These are phyloP conservation scores for Sanghuangporus baumii DNA, from an alignment of 1,284 basidiomycete species.

Conservation along the genomic window DNA sequence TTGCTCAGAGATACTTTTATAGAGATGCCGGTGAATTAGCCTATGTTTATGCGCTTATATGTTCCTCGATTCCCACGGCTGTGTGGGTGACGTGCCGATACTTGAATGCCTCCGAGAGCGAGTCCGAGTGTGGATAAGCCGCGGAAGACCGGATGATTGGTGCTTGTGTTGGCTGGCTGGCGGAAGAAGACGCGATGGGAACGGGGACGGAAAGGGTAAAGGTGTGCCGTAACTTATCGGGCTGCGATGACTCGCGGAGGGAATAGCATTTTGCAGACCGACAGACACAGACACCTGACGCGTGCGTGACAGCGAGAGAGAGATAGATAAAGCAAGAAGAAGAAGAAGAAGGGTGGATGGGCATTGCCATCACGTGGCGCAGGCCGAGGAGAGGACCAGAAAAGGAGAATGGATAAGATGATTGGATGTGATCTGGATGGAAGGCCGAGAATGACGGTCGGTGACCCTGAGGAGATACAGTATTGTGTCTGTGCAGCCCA, in stretches of 20 bases:
- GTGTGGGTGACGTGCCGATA: neutral
- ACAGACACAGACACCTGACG: neutral
- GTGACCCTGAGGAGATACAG: neutral
- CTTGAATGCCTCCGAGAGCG: neutral
- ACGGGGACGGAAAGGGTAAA: neutral
- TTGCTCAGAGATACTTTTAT: neutral
- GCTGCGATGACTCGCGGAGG: neutral
- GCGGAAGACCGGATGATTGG: neutral
- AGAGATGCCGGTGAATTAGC: neutral
- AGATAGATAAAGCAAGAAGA: neutral
- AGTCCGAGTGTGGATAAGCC: neutral
- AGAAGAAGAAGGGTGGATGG: no score
- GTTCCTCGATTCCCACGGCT: neutral
- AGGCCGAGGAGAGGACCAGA: neutral
- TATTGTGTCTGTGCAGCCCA: neutral
- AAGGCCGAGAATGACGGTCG: conserved; percentile 1
- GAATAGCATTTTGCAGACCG: neutral
- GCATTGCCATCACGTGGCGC: neutral
- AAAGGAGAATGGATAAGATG: neutral
- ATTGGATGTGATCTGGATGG: neutral
- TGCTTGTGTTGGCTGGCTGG: neutral
- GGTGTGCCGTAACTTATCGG: neutral
- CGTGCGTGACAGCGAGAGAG: neutral
- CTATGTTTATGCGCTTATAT: neutral
- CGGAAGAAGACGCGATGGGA: neutral